These are phyloP conservation scores for Aquilaria agallochum DNA, from an alignment of 441 rosid genomes.

Conservation along the genomic window DNA sequence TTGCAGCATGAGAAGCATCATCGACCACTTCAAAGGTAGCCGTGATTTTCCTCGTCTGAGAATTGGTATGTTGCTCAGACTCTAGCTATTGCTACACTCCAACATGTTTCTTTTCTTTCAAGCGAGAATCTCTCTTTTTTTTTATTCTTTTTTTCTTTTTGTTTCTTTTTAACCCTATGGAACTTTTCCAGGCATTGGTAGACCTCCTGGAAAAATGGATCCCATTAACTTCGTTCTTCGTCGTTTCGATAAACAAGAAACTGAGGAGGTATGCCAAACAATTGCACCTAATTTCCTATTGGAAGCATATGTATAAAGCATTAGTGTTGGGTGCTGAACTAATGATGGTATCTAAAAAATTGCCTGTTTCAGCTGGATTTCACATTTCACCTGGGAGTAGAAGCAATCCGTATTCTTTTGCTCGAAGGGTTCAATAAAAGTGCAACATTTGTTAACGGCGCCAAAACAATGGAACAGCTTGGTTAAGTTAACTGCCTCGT, in stretches of 20 bases:
- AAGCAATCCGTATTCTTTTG: constrained; percentile 68
- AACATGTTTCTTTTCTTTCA: neutral
- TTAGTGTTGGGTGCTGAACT: neutral
- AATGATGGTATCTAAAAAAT: too few relatives aligned
- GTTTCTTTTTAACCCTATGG: constrained; percentile 1
- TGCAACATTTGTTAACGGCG: constrained; percentile 77
- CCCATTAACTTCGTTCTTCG: constrained; percentile 63
- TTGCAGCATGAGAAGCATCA: constrained; percentile 81
- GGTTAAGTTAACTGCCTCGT: constrained; percentile 21
- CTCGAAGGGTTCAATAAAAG: constrained; percentile 78
- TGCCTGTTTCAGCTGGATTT: constrained; percentile 61
- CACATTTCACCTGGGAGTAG: constrained; percentile 58
- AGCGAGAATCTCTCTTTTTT: too few relatives aligned
- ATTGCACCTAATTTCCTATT: neutral
- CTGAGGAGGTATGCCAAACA: constrained; percentile 51
- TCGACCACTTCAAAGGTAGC: constrained; percentile 80
- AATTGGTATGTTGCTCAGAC: constrained; percentile 47
- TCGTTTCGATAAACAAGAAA: constrained; percentile 70
- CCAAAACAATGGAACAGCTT: constrained; percentile 56
- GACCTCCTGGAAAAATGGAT: constrained; percentile 96
- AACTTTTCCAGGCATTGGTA: constrained; percentile 69
- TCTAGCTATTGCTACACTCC: neutral
- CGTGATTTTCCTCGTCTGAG: constrained; percentile 94
- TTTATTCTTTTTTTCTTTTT: neutral
- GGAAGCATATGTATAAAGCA: neutral